phyloP scores from a whole-genome alignment of 73 alveolate species.

The Paramecium primaurelia region DNA sequence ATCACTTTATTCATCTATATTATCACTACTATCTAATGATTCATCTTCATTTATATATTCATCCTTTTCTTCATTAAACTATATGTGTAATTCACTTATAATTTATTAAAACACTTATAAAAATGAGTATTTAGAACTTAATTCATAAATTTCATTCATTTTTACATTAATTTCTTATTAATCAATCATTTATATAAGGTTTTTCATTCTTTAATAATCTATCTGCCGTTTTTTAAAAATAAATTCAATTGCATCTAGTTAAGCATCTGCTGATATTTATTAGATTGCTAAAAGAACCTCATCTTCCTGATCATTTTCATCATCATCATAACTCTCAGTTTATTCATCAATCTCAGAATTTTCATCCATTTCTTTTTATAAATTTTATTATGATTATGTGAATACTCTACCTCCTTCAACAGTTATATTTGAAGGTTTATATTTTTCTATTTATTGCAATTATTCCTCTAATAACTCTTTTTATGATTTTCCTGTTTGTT shows the following conservation, averaged over 20 bases:
- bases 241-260: background rate
- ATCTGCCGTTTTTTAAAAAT: background rate
- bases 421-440: background rate
- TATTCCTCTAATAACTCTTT: background rate
- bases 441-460: background rate
- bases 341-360: background rate
- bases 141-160: background rate
- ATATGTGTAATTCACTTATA: background rate
- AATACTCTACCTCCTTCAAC: slow-evolving; percentile 2
- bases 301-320: background rate
- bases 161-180: background rate
- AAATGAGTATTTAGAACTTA: background rate
- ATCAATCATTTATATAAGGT: background rate
- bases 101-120: background rate
- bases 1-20: background rate
- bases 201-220: background rate
- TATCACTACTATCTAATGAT: background rate
- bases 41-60: background rate
- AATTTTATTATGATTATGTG: background rate
- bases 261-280: background rate
- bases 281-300: background rate
- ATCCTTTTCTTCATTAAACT: background rate
- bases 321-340: background rate
- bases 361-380: background rate
- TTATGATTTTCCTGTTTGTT: background rate